phyloP scores from a whole-genome alignment of 2,329 filamentous ascomycete species.

The Penicillium oxalicum region DNA sequence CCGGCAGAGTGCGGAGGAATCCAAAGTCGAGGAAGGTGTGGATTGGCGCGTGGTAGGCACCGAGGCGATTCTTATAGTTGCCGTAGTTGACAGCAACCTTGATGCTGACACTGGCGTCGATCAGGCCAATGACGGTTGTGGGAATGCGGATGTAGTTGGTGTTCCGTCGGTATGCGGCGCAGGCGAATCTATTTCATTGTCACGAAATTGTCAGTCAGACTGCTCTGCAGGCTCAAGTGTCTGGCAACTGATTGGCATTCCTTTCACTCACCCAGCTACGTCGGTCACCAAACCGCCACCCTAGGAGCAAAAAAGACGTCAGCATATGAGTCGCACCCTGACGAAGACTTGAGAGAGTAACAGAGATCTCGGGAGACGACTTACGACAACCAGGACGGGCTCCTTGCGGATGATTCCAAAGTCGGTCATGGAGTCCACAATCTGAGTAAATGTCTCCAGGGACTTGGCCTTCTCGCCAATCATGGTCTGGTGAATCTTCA shows the following conservation, averaged over 20 bases:
- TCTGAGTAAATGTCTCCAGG: constrained; percentile 1
- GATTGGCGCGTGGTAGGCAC: constrained; percentile 38
- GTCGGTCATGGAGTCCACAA: constrained; percentile 3
- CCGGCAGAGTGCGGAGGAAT: constrained; percentile 1
- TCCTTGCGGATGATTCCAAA: constrained; percentile 4
- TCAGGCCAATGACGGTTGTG: constrained; percentile 68
- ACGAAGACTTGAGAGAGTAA: neutral
- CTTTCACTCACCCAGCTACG: neutral
- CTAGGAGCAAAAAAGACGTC: neutral
- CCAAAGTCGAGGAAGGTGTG: constrained; percentile 1
- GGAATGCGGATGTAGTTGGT: constrained; percentile 70
- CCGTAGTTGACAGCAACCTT: constrained; percentile 75
- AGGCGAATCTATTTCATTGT: neutral
- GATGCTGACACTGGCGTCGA: constrained; percentile 69
- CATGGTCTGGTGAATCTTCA: constrained; percentile 5
- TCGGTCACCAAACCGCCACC: neutral
- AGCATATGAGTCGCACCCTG: neutral
- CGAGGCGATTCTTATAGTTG: constrained; percentile 68
- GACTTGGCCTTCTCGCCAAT: constrained; percentile 3
- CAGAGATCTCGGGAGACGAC: neutral
- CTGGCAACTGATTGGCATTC: too few species aligned
- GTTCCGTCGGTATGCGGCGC: constrained; percentile 56
- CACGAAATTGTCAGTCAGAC: too few species aligned
- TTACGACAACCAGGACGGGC: constrained; percentile 3
- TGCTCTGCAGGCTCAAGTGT: too few species aligned